Percentiles rank a stretch among this genome's conserved stretches.
Evolutionary conservation across 2,329 filamentous ascomycete species (phyloP).

Genomic region (Mariannaea elegans): DNA sequence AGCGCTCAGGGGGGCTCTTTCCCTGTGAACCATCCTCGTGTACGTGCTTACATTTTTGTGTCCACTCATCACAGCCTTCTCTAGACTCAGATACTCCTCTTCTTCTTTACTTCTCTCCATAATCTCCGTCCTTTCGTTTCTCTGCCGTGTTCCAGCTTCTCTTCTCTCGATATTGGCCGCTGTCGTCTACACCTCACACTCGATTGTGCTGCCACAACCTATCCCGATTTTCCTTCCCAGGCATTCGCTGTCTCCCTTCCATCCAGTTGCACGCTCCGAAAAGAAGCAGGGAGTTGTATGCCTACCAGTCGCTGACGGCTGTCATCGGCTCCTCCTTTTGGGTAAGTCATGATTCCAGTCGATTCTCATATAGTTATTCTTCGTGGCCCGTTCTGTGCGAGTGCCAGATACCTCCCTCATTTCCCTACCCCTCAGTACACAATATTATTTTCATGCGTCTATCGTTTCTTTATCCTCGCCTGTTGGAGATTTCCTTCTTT

Average conservation of each 20-base stretch:
- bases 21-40: neutral
- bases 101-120: neutral
- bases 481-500: no score
- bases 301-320: slow-evolving; percentile 49
- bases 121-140: neutral
- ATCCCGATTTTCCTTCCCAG: slow-evolving; percentile 7
- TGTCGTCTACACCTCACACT: neutral
- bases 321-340: slow-evolving; percentile 35
- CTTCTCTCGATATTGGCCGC: slow-evolving; percentile 1
- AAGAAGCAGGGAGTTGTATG: slow-evolving; percentile 46
- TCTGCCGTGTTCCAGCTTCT: neutral
- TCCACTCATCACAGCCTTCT: neutral
- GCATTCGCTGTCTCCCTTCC: slow-evolving; percentile 15
- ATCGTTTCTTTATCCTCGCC: no score
- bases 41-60: neutral
- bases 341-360: slow-evolving; percentile 39
- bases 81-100: neutral
- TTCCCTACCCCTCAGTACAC: no score
- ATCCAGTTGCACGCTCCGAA: slow-evolving; percentile 33
- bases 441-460: no score
- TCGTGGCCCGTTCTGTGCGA: neutral
- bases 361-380: neutral
- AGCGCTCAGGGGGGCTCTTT: neutral
- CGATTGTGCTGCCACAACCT: neutral
- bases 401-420: neutral